Conservation (phyloP, 306 rosid species). For the Crotalaria pallida region DNA sequence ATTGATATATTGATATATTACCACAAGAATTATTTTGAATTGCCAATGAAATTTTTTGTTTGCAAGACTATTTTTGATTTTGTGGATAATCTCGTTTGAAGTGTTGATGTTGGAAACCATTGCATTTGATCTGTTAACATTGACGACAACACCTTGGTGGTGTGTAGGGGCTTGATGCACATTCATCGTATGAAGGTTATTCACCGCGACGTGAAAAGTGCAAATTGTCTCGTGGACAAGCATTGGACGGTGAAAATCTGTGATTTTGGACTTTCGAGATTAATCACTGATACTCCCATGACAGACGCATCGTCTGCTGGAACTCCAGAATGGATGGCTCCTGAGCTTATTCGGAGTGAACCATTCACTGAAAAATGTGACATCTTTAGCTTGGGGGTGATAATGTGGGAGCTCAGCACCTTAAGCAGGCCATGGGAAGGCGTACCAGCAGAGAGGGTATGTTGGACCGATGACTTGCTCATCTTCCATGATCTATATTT, state of each 20-base stretch:
- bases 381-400: constrained; percentile 89
- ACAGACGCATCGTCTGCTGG: constrained; percentile 82
- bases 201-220: constrained; percentile 94
- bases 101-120: background rate
- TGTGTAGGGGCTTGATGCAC: constrained; percentile 90
- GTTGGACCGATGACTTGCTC: background rate
- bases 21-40: background rate
- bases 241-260: constrained; percentile 93
- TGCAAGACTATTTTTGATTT: background rate
- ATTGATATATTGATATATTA: background rate
- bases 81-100: background rate
- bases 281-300: constrained; percentile 52
- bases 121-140: constrained; percentile 14
- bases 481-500: background rate
- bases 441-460: constrained; percentile 83
- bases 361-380: constrained; percentile 94
- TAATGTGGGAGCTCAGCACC: constrained; percentile 97
- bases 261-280: constrained; percentile 95
- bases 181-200: constrained; percentile 94
- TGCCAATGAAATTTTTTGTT: background rate
- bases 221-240: constrained; percentile 92
- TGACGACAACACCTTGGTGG: constrained; percentile 21
- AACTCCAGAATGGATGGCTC: constrained; percentile 99
- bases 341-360: constrained; percentile 87
- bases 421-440: constrained; percentile 95